These are phyloP conservation scores for Fusarium sp. DNA, from an alignment of 2,329 filamentous ascomycete species.

Conservation along the genomic window DNA sequence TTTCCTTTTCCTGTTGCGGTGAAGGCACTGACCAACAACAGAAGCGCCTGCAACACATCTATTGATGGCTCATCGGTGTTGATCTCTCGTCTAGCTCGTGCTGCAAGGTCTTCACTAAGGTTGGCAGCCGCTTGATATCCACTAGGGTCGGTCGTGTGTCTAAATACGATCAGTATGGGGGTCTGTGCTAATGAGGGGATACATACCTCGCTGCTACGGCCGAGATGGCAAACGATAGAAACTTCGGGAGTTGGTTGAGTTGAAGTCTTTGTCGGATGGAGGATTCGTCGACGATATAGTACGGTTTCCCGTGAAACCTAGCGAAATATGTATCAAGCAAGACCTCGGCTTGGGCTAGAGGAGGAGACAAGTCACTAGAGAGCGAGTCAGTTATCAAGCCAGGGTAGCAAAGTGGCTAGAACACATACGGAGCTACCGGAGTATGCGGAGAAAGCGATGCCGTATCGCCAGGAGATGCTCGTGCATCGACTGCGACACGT, in stretches of 20 bases:
- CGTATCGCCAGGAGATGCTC: constrained; percentile 46
- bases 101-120: constrained; percentile 78
- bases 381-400: constrained; percentile 22
- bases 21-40: constrained; percentile 81
- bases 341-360: constrained; percentile 67
- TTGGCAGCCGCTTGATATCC: constrained; percentile 76
- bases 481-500: constrained; percentile 54
- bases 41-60: constrained; percentile 79
- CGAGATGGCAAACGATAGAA: constrained; percentile 68
- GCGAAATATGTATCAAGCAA: constrained; percentile 84
- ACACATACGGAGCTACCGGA: constrained; percentile 44
- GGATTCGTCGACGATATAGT: constrained; percentile 83
- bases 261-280: constrained; percentile 79
- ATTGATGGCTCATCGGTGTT: constrained; percentile 86
- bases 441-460: constrained; percentile 44
- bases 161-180: constrained; percentile 21
- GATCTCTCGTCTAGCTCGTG: constrained; percentile 75
- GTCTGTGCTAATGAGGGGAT: background rate
- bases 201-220: constrained; percentile 71
- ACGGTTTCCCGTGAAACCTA: constrained; percentile 84
- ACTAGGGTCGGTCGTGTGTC: constrained; percentile 76
- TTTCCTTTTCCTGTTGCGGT: constrained; percentile 84
- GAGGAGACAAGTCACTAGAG: constrained; percentile 59
- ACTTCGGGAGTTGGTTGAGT: constrained; percentile 71
- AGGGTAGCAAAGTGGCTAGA: background rate